Evolutionary conservation across 2,329 filamentous ascomycete species (phyloP), one percentile per base, ranked within the genome.

Genomic region (Westerdykella aurantiaca): DNA sequence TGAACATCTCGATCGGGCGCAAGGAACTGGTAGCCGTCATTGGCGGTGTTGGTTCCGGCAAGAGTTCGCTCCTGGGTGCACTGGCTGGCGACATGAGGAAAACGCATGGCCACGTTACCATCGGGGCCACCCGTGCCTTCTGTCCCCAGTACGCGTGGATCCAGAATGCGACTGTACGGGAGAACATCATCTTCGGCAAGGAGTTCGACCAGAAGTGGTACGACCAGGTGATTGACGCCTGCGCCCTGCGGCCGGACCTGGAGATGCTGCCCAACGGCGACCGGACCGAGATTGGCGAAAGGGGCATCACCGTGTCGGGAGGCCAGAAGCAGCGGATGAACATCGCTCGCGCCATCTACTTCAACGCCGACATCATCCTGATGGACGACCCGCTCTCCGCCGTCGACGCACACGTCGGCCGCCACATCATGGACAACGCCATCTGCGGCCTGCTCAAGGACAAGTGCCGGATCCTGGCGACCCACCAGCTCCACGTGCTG

Each of bases 61-160:
- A 98, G 71, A 93, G 79, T 40, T 96, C 90, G 0, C 71, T 98
- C 1, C 79, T 98, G 2, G 86, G 88, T 29, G 89, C 91, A 0
- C 71, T 98, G 37, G 91, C 90, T 1, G 91, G 93, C 18, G 91
- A 97, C 51, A 97, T 97, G 91, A 82, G 89, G 37, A 85, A 84
- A 64, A 94, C 86, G 0, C 72, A 70, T 3, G 89, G 89, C 10
- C 77, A 84, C 31, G 78, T 94, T 5, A 77, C 80, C 0, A 78
- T 93, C 54, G 87, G 90, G 34, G 88, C 88, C 0, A 83, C 82
- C 3, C 77, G 90, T 49, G 88, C 91, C 0, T 96, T 95, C 58
- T 97, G 93, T 53, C 91, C 91, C 0, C 91, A 98, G 63, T 95
- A 95, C 60, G 88, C 93, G 0, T 98, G 93, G 93, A 95, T 98